Percentiles rank a stretch among this genome's conserved stretches.
Evolutionary conservation across 176 grass and related monocot genomes (phyloP).

Genomic region (Thinopyrum elongatum): DNA sequence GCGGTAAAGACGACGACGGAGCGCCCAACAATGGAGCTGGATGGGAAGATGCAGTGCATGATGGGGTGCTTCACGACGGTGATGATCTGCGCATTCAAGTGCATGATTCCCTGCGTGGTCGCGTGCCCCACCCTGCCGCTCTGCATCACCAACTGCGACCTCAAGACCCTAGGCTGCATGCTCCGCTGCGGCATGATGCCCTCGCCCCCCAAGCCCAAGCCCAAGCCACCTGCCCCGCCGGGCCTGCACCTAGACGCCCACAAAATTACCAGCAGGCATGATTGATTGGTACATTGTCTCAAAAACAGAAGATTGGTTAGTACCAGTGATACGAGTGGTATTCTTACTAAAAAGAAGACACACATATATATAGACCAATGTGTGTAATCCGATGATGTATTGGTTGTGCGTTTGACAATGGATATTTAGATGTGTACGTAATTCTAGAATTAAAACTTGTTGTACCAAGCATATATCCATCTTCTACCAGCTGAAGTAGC

Average conservation of each 20-base stretch:
- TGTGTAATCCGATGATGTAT: too few relatives aligned
- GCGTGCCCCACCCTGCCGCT: constrained; percentile 17
- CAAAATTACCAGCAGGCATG: not conserved
- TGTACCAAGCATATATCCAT: too few relatives aligned
- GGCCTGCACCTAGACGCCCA: not conserved
- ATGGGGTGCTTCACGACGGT: constrained; percentile 35
- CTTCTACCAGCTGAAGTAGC: too few relatives aligned
- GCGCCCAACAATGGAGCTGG: not conserved
- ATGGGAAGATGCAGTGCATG: constrained; percentile 20
- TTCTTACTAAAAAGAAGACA: not conserved
- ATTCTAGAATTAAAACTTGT: too few relatives aligned
- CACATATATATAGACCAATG: too few relatives aligned
- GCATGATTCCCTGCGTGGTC: constrained; percentile 15
- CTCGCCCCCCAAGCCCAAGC: not conserved
- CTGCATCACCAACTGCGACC: constrained; percentile 44
- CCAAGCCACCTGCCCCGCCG: not conserved
- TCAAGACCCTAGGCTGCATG: constrained; percentile 35
- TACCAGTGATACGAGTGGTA: not conserved
- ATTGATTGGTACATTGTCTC: not conserved
- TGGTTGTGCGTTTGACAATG: too few relatives aligned
- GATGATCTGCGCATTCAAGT: constrained; percentile 27
- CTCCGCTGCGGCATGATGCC: constrained; percentile 12
- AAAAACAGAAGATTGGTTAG: too few relatives aligned
- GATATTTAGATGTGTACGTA: too few relatives aligned
- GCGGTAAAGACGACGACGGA: too few relatives aligned